Evolutionary conservation across 139 green algal genomes (phyloP), one percentile per base, ranked within the genome.

Genomic region (Chlamydomonas applanata): DNA sequence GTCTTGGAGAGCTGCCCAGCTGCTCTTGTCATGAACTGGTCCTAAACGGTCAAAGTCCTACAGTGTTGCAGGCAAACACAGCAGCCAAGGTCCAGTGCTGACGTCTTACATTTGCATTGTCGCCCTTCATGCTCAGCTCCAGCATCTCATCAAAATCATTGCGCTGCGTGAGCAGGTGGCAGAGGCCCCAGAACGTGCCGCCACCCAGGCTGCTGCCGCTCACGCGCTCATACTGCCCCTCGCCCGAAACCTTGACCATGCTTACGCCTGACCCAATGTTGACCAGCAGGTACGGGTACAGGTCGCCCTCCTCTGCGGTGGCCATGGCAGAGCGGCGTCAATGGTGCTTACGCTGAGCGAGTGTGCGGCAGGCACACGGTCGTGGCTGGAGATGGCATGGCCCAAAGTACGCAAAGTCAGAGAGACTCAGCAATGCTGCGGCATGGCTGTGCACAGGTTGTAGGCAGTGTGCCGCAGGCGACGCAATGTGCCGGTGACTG

Each of bases 171-270:
- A 92, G 75, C 45, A 99, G 85, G 40, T 90, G 78, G 85, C 90
- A 95, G 29, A 99, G 84, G 2, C 96, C 96, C 95, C 94, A 99
- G 80, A 98, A 99, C 5, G 96, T 99, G 53, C 96, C 96, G n/a
- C 96, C 96, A 2, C 96, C 96, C 27, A 99, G 84, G 80, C 89
- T 97, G 75, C 88, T 97, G 59, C 96, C 96, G 61, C 86, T 94
- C 19, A 98, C 89, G n/a, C 94, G 84, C 79, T 93, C 88, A 72
- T 86, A 94, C 72, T 91, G 17, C 17, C 84, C 82, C 61, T 91
- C 83, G 22, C 85, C 88, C 33, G 54, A 70, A 9, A 70, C 92
- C 78, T 97, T 93, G 60, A 99, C 84, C 77, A 99, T 95, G 85
- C 85, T 94, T 4, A 99, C 96, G 2, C 96, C 96, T 17, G 84